Conservation (phyloP, 2,329 filamentous ascomycete genomes). For the Talaromyces piceae region DNA sequence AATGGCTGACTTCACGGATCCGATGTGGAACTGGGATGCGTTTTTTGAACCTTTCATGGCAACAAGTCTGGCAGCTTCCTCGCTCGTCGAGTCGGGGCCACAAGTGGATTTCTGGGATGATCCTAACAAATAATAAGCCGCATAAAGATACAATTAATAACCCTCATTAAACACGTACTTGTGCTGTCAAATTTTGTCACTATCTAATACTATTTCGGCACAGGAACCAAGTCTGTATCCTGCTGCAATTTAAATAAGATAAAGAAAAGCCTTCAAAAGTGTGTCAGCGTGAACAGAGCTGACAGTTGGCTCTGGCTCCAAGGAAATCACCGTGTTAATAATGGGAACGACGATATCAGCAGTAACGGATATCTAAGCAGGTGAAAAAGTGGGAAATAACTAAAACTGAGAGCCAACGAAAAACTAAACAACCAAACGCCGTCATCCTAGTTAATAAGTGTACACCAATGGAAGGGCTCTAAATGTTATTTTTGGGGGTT, state of each 20-base stretch:
- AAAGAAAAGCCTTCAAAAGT: neutral
- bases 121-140: neutral
- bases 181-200: neutral
- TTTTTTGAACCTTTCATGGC: slow-evolving; percentile 9
- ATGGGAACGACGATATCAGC: neutral
- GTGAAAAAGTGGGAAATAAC: neutral
- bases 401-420: neutral
- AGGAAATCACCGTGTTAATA: neutral
- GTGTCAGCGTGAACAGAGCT: neutral
- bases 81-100: neutral
- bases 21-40: slow-evolving; percentile 10
- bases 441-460: slow-evolving; percentile 8
- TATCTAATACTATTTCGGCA: neutral
- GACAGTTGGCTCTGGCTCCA: no score
- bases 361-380: neutral
- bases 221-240: neutral
- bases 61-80: neutral
- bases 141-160: neutral
- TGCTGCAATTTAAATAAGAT: neutral
- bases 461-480: slow-evolving; percentile 5
- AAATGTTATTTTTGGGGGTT: neutral
- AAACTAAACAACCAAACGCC: slow-evolving; percentile 5
- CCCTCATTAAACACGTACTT: neutral
- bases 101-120: neutral
- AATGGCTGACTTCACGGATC: slow-evolving; percentile 8